Evolutionary conservation across 352 stramenopile genomes (phyloP), one percentile per base, ranked within the genome.

Genomic region (Pythium grandisporangium): DNA sequence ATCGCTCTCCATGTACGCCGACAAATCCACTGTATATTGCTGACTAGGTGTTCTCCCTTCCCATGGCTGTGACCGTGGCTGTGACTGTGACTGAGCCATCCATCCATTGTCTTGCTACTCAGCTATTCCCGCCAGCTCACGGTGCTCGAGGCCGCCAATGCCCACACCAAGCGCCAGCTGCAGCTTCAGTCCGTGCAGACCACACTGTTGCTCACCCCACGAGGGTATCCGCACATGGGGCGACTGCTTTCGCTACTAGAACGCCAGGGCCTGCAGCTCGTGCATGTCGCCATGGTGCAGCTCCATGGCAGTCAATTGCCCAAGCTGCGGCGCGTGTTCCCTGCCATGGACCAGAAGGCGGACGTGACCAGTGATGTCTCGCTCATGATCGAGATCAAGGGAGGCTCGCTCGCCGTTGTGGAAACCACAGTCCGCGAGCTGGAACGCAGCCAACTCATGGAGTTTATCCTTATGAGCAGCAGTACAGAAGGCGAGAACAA

Each of bases 61-160:
- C n/a, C n/a, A n/a, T n/a, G n/a, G n/a, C n/a, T n/a, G n/a, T n/a
- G n/a, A n/a, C n/a, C n/a, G n/a, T n/a, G n/a, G n/a, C n/a, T n/a
- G n/a, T n/a, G n/a, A n/a, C n/a, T n/a, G n/a, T n/a, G n/a, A 4
- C 12, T 20, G 7, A 23, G 11, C 2, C 4, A 19, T 12, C 37
- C 19, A n/a, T 45, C n/a, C 23, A 6, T 12, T 3, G 20, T 42
- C 27, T 1, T 46, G n/a, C 29, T 16, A 12, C 37, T 1, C 33
- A 86, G 70, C n/a, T 90, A 87, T 37, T 90, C 77, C 5, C 66
- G 73, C 20, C 70, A 87, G 33, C 64, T 90, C 29, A 69, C 64
- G 8, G 67, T 91, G 20, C 30, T 88, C 22, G 74, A 79, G 5
- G 45, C 69, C 13, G 77, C 73, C 7, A 90, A 90, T 48, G 69